These are phyloP conservation scores for Exserohilum turcica DNA, from an alignment of 2,329 filamentous ascomycete species.

Conservation along the genomic window DNA sequence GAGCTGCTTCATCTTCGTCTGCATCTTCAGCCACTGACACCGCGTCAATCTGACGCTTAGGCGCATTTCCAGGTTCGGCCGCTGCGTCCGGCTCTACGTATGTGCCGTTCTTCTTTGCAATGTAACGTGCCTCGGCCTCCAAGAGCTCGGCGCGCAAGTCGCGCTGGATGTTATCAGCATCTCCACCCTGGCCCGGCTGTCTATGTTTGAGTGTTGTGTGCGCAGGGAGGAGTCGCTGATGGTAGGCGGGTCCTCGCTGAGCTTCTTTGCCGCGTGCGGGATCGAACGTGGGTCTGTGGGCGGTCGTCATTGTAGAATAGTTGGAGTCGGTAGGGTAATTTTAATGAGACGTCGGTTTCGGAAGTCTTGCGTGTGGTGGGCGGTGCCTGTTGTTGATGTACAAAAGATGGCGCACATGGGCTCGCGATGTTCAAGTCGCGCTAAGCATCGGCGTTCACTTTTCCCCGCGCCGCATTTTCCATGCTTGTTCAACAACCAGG, in stretches of 20 bases:
- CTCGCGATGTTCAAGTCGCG: constrained; percentile 18
- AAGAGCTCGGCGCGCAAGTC: constrained; percentile 91
- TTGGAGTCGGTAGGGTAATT: not conserved
- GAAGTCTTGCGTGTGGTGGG: constrained; percentile 36
- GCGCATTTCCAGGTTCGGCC: constrained; percentile 48
- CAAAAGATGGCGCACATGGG: constrained; percentile 9
- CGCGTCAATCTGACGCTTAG: constrained; percentile 69
- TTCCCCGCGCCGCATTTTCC: constrained; percentile 36
- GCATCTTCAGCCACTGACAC: constrained; percentile 49
- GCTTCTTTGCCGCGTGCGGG: constrained; percentile 95
- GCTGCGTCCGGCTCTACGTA: constrained; percentile 55
- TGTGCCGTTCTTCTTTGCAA: constrained; percentile 78
- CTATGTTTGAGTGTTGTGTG: constrained; percentile 86
- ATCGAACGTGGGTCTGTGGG: constrained; percentile 91
- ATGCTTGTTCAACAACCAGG: constrained; percentile 12
- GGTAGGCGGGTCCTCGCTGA: constrained; percentile 89
- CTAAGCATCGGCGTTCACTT: constrained; percentile 21
- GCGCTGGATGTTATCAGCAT: constrained; percentile 69
- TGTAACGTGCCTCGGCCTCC: constrained; percentile 84
- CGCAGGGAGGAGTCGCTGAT: constrained; percentile 91
- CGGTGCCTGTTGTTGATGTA: constrained; percentile 11
- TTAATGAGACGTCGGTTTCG: constrained; percentile 24
- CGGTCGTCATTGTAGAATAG: constrained; percentile 54
- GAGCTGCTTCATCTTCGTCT: constrained; percentile 72
- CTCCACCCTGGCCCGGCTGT: constrained; percentile 87